Evolutionary conservation across 202 grass and related monocot genomes (phyloP), one percentile per base, ranked within the genome.

Genomic region (Eragrostis tef): DNA sequence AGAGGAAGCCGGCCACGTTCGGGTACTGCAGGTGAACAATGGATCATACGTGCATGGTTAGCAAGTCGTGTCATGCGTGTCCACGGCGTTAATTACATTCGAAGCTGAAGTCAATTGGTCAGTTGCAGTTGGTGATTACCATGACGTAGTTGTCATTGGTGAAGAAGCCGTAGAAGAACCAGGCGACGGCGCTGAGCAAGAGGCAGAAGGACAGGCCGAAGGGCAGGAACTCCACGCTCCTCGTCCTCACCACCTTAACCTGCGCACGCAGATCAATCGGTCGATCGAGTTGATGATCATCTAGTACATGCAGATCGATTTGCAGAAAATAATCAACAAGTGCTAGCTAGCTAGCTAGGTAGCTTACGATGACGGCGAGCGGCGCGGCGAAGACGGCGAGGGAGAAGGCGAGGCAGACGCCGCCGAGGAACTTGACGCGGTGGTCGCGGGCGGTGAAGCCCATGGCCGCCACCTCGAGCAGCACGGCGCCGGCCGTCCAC

Each of bases 171-270:
- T 97, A 94, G 58, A 87, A 79, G 66, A 93, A 93, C 94, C 94
- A 97, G 0, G 82, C 86, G 70, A 92, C 72, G 16, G 94, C 90
- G 31, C 94, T 97, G 29, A 90, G 34, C 10, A 88, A 90, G 90
- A 97, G 94, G 84, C 88, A 97, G 67, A 79, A 71, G 54, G 94
- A 97, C n/a, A 97, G 89, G 52, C 48, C 59, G 62, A 93, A 83
- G 11, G 94, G 94, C 84, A 97, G 81, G 90, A 89, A 97, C 84
- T 97, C 94, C 0, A 94, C 92, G 62, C 92, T 94, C 90, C 82
- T 94, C 12, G 94, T 97, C 79, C 86, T 89, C 31, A 93, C 82
- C 9, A 97, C 94, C 70, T 90, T 84, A 39, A 39, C 34, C 34
- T 39, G 31, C 31, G 31, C 31, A 34, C n/a, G n/a, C n/a, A n/a